Evolutionary conservation across 2,329 filamentous ascomycete genomes (phyloP).

Genomic region (Ilyonectria robusta): DNA sequence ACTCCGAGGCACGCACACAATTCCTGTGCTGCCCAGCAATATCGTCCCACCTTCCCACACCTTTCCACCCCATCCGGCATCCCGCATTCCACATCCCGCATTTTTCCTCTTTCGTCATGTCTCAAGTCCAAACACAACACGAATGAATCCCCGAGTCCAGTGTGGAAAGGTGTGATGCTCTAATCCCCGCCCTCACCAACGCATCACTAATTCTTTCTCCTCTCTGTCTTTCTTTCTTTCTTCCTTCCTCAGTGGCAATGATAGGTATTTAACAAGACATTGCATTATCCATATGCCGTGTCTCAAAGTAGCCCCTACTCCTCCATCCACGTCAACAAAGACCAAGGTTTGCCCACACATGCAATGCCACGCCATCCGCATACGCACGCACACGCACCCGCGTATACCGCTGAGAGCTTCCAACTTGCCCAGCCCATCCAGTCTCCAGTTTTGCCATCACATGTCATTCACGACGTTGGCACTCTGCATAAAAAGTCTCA

Average conservation of each 20-base stretch:
- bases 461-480: conserved; percentile 6
- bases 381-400: conserved; percentile 7
- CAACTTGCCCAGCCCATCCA: conserved; percentile 9
- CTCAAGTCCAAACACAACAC: neutral
- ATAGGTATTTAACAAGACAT: neutral
- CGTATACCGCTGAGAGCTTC: neutral
- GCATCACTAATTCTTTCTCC: too few relatives aligned
- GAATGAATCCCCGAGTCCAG: neutral
- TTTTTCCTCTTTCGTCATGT: neutral
- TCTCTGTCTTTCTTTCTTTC: too few relatives aligned
- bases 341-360: conserved; percentile 30
- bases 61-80: neutral
- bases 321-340: neutral
- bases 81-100: neutral
- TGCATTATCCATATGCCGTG: neutral
- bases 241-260: neutral
- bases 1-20: neutral
- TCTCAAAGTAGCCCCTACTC: too few relatives aligned
- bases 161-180: neutral
- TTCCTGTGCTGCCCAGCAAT: neutral
- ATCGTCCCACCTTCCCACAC: neutral
- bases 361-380: conserved; percentile 37
- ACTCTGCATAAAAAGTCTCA: neutral
- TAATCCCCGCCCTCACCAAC: neutral
- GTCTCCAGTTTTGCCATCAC: neutral